Base-by-base conservation (phyloP, 1,139 yeast species). In the Candida sanyaensis region DNA sequence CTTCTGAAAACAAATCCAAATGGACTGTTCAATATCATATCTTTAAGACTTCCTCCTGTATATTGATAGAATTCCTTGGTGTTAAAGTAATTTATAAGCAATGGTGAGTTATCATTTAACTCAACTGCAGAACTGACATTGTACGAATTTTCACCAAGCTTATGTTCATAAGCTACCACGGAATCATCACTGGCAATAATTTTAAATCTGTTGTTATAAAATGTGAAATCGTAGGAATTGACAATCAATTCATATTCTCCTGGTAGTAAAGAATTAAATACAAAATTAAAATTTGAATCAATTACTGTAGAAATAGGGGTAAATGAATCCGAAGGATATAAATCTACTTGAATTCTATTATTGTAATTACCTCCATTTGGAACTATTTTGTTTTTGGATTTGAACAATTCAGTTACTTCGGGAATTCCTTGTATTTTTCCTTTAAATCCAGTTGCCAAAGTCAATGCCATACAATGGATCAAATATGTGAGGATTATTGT, bases 1-100 rank as follows among this genome's bases (percentile, higher is more conserved):
- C 67, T 75, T 49, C 61, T 63, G 58, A 75, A 73, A 24, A 75
- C 71, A 50, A 71, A 65, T 11, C 80, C 80, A 41, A 75, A 62
- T 4, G 80, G 80, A 60, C 78, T 69, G 46, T 64, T 63, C 64
- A 68, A 51, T 4, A 75, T 44, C 68, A 75, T 65, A 42, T 67
- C 72, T 9, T 47, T 44, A 13, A 74, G 42, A 5, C 73, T 62
- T n/a, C 71, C 68, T 50, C 58, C 66, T 7, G 70, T 58, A n/a
- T 51, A 51, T 51, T 71, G 75, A 52, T 74, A 75, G 56, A 67
- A 75, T 47, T 66, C 62, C 49, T 69, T 69, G 33, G 54, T 45
- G 21, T 56, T 63, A 9, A 48, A 47, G 32, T 65, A 61, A 8
- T 57, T 46, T 6, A 75, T 54, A 2, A 42, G 34, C 33, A 75